Percentiles rank a stretch among this genome's conserved stretches.
Conservation (phyloP, 2,329 filamentous ascomycete species). For the Xylaria sp. region DNA sequence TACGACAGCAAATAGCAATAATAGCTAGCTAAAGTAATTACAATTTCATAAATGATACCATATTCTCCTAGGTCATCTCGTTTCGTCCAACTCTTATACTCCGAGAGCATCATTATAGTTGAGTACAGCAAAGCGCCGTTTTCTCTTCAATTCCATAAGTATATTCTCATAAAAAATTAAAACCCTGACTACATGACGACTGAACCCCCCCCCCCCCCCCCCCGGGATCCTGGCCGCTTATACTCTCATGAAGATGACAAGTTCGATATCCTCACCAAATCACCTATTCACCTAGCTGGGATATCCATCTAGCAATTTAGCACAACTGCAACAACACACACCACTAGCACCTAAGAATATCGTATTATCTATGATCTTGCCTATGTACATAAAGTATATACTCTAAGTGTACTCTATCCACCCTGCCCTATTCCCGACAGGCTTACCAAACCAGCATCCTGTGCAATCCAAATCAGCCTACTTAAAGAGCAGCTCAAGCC, state of each 20-base stretch:
- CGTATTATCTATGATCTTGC: not conserved
- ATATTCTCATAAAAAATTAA: too few relatives aligned
- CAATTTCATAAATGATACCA: not conserved
- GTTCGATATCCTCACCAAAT: not conserved
- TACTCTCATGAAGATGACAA: not conserved
- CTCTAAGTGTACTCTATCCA: constrained; percentile 22
- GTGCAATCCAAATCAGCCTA: not conserved
- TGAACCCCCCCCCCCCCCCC: not conserved
- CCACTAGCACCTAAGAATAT: not conserved
- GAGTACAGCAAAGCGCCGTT: too few relatives aligned
- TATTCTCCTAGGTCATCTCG: not conserved
- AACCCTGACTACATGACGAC: too few relatives aligned
- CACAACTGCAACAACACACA: not conserved
- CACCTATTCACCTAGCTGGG: too few relatives aligned
- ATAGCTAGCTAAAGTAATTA: not conserved
- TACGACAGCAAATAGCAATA: not conserved
- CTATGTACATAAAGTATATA: not conserved
- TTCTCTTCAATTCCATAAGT: too few relatives aligned
- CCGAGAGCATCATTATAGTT: not conserved
- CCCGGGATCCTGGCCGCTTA: too few relatives aligned
- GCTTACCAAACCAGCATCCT: not conserved
- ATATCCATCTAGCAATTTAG: not conserved
- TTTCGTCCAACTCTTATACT: not conserved
- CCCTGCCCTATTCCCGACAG: constrained; percentile 10
- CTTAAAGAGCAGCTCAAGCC: constrained; percentile 58